Base-by-base conservation (phyloP, 2,329 filamentous ascomycete species). In the Helotiales sp. region DNA sequence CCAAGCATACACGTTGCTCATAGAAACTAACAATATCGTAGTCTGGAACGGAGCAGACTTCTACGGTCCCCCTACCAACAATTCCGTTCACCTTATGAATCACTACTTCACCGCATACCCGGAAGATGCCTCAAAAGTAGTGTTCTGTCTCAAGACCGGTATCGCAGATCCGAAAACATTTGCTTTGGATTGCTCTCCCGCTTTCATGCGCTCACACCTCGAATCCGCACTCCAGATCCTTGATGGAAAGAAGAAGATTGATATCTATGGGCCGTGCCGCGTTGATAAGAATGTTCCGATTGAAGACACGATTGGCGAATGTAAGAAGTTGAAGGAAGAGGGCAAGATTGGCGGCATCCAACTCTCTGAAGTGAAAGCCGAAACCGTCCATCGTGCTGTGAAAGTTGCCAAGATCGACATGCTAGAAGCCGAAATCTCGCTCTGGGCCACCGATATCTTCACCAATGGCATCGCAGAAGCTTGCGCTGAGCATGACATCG, bases 1-100 rank as follows among this genome's bases (percentile, higher is more conserved):
- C n/a, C 12, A 3, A 7, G 9, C 38, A 24, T 22, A 2, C 17
- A 22, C 38, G 5, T 42, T 17, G 34, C 17, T 24, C 19, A 9
- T 22, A 17, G n/a, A n/a, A 22, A 19, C 27, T 13, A 44, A 3
- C 6, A 3, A 24, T 7, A 5, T 27, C 40, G 4, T 15, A 44
- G 72, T 79, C 54, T 88, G 84, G 83, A 87, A 86, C 64, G 84
- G 76, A 36, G 85, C 78, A 60, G 84, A 88, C 66, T 81, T 88
- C 67, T 90, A 90, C 73, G 86, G 86, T 38, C 73, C 76, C 0
- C 78, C 79, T 1, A 75, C 81, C 13, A 77, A 77, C 66, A 86
- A 87, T 72, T 83, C 79, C 2, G 71, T 87, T 67, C 80, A 82
- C 36, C 72, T 89, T 5, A 72, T 89, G 29, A 78, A 82, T 62